Base-by-base conservation (phyloP, 345 rosid species). In the Iberis pinnata region DNA sequence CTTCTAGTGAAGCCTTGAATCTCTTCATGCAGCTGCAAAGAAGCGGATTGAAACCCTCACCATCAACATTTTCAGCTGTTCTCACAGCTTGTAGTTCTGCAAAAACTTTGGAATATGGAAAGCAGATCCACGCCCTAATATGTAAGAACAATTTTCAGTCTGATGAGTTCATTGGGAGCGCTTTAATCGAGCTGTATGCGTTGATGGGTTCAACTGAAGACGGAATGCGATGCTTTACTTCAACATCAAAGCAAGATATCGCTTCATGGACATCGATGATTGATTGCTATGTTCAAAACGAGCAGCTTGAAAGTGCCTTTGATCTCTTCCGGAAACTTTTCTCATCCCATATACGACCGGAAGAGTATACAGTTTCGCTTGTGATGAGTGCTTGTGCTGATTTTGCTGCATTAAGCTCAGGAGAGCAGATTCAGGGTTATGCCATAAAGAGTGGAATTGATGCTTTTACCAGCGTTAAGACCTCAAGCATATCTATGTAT, bases 241-340 rank as follows among this genome's bases (percentile, higher is more conserved):
- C 67, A 32, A 76, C 73, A 54, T 41, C 73, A 15, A 73, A 53
- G 48, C 49, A 29, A 50, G 80, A 79, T 53, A 60, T 76, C 36
- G 73, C 76, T 44, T 73, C 70, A 3, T 76, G 80, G 84, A 76
- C 80, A 18, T 73, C 84, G 9, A 63, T 76, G 72, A 76, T 79
- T 15, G 67, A 68, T 47, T 69, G 77, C 2, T 33, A 70, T 69
- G 71, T 70, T 43, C 75, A 66, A 36, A 76, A 79, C 40, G 64
- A 74, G 46, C 71, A 76, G 52, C 66, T 66, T 57, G 84, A 63
- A 50, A 43, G 17, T n/a, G 78, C 80, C 11, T 54, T 60, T 64
- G 67, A 63, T 73, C 61, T 79, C 44, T 79, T 79, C 37, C 17
- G 68, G 20, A 70, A 73, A 47, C 70, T 76, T 9, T 56, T 43